A percentile compares a stretch with the other conserved stretches of the same genome.
Evolutionary conservation across 306 rosid species (phyloP).

Genomic region (Quercus glauca): DNA sequence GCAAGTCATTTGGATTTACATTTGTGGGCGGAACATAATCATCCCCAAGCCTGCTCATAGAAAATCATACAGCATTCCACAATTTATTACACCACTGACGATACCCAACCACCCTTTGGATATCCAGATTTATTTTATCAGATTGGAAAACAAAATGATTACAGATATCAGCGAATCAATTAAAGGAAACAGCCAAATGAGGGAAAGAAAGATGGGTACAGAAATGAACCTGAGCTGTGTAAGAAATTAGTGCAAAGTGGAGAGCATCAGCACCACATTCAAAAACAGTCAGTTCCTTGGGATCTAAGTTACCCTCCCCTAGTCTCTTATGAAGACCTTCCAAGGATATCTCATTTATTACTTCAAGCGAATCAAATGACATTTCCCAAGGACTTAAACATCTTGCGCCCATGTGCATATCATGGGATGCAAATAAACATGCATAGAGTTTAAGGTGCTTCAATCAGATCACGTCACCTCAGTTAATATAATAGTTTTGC

Average conservation of each 20-base stretch:
- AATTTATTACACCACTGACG: conserved; percentile 91
- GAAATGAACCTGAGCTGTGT: conserved; percentile 83
- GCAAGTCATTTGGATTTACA: conserved; percentile 55
- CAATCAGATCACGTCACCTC: neutral
- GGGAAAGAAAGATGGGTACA: conserved; percentile 3
- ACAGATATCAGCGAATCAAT: neutral
- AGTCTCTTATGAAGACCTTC: conserved; percentile 83
- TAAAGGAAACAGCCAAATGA: neutral
- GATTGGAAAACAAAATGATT: conserved; percentile 53
- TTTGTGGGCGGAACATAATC: conserved; percentile 57
- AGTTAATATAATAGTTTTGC: neutral
- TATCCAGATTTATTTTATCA: conserved; percentile 90
- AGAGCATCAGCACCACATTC: conserved; percentile 97
- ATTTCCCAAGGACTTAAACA: conserved; percentile 96
- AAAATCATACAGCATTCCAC: conserved; percentile 90
- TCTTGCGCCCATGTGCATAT: conserved; percentile 96
- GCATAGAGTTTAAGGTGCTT: conserved; percentile 21
- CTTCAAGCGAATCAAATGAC: conserved; percentile 91
- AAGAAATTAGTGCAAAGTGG: conserved; percentile 86
- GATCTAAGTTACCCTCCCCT: conserved; percentile 88
- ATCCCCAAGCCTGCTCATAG: conserved; percentile 93
- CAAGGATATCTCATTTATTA: conserved; percentile 69
- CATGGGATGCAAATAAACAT: conserved; percentile 98
- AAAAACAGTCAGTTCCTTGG: conserved; percentile 62
- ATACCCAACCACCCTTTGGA: conserved; percentile 92